phyloP scores from a whole-genome alignment of 495 filamentous ascomycete species.

The Rusavskia elegans region DNA sequence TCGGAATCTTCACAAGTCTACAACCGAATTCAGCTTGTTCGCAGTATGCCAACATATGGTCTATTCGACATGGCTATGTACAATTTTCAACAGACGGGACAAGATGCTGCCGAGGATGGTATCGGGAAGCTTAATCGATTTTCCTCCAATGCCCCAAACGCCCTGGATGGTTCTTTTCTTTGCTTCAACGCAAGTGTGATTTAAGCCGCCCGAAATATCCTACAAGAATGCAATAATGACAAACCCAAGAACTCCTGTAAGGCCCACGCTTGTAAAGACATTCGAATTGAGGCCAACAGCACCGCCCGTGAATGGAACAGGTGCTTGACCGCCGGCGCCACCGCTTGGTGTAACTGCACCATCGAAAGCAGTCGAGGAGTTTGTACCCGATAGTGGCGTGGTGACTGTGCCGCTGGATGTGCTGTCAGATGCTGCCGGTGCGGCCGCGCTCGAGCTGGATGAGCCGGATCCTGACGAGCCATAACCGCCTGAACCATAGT shows the following conservation, averaged over 20 bases:
- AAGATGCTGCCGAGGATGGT: too few species aligned
- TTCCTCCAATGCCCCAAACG: too few species aligned
- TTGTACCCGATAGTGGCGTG: background rate
- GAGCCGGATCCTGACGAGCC: background rate
- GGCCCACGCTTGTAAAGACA: background rate
- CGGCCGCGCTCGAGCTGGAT: background rate
- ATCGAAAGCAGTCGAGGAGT: background rate
- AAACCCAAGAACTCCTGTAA: constrained; percentile 1
- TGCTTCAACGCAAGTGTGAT: too few species aligned
- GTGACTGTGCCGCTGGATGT: background rate
- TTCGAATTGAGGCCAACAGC: background rate
- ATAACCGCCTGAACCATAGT: background rate
- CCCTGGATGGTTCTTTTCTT: too few species aligned
- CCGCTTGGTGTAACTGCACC: background rate
- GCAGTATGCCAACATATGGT: too few species aligned
- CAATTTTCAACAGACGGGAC: too few species aligned
- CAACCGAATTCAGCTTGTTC: too few species aligned
- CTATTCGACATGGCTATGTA: too few species aligned
- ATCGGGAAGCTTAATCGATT: too few species aligned
- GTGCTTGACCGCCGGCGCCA: background rate
- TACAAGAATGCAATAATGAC: background rate
- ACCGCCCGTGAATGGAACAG: background rate
- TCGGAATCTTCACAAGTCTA: too few species aligned
- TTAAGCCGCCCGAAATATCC: background rate
- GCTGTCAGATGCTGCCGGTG: background rate